phyloP scores from a whole-genome alignment of 306 rosid species.

The Mimosa pudica region DNA sequence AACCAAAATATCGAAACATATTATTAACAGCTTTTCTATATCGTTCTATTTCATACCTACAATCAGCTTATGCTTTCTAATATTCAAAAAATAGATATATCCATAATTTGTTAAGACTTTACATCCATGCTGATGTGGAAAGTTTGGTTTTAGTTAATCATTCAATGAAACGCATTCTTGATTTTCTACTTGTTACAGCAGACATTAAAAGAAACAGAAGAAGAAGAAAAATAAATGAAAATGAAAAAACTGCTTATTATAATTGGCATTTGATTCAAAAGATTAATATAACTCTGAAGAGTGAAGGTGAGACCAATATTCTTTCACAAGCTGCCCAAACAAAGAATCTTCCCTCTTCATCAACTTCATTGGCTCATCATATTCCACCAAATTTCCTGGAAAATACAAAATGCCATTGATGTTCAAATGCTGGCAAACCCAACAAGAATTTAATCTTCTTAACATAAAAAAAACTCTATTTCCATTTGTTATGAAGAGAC shows the following conservation, averaged over 20 bases:
- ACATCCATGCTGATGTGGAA: too few species aligned
- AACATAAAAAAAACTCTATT: background rate
- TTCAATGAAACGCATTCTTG: background rate
- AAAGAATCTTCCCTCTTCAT: slow-evolving; percentile 82
- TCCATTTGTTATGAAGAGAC: background rate
- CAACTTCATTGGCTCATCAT: slow-evolving; percentile 76
- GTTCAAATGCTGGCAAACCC: background rate
- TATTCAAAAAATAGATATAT: too few species aligned
- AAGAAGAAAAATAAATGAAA: background rate
- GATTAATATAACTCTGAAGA: slow-evolving; percentile 62
- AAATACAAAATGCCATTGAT: slow-evolving; percentile 27
- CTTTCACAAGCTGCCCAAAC: slow-evolving; percentile 80
- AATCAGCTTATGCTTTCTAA: too few species aligned
- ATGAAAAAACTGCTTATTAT: background rate
- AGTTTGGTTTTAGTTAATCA: too few species aligned
- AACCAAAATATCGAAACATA: too few species aligned
- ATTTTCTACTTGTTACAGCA: background rate
- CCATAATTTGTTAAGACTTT: too few species aligned
- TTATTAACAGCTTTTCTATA: too few species aligned
- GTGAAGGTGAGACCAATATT: slow-evolving; percentile 88
- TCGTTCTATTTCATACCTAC: too few species aligned
- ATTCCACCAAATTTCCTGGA: slow-evolving; percentile 83
- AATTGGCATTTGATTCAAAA: slow-evolving; percentile 28
- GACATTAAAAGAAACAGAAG: background rate
- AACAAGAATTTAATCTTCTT: background rate